Conservation (phyloP, 2,329 filamentous ascomycete genomes). For the Aspergillus chevalieri region DNA sequence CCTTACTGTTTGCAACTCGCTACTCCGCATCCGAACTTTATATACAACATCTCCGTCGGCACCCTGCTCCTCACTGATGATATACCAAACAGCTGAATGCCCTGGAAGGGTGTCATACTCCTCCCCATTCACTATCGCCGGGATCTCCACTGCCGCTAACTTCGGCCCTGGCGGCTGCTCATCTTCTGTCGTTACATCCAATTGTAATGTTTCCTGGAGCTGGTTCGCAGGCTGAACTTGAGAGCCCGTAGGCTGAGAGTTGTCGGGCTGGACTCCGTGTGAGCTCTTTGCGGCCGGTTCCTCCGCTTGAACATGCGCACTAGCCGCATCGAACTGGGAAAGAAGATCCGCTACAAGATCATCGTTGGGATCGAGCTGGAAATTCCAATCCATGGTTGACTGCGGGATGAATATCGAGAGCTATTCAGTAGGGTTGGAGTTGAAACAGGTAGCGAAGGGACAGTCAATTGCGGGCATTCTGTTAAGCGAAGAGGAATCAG, state of each 20-base stretch:
- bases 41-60: conserved; percentile 19
- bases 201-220: background rate
- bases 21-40: conserved; percentile 30
- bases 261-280: background rate
- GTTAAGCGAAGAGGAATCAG: background rate
- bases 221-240: background rate
- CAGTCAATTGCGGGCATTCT: background rate
- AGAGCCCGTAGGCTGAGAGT: background rate
- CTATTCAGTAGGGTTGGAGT: background rate
- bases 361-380: conserved; percentile 2
- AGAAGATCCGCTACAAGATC: conserved; percentile 16
- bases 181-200: background rate
- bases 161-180: background rate
- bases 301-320: background rate
- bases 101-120: conserved; percentile 37
- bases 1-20: conserved; percentile 31
- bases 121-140: conserved; percentile 21
- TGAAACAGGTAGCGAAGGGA: background rate
- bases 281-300: background rate
- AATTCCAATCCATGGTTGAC: background rate
- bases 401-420: background rate
- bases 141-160: conserved; percentile 24
- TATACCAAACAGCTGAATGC: conserved; percentile 27
- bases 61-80: conserved; percentile 24
- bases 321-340: conserved; percentile 7